phyloP scores from a whole-genome alignment of 495 filamentous ascomycete genomes.

The Podospora fimiseda region DNA sequence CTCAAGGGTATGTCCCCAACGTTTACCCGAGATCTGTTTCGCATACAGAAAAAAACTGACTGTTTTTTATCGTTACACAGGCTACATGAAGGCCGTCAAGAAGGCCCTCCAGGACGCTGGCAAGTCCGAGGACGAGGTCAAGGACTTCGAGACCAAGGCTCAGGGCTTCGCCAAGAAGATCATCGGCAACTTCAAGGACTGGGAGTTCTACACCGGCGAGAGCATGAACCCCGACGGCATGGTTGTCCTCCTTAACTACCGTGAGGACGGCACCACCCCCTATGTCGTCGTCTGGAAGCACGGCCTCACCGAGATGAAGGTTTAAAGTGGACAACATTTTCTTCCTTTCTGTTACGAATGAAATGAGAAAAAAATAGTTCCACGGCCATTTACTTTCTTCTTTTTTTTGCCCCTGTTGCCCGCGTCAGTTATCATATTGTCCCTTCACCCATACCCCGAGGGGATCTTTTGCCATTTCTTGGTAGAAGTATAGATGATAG shows the following conservation, averaged over 20 bases:
- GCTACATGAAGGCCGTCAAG: conserved; percentile 86
- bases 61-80: conserved; percentile 33
- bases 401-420: too few relatives aligned
- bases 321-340: conserved; percentile 47
- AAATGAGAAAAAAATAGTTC: not conserved
- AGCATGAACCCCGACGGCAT: conserved; percentile 89
- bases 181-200: conserved; percentile 87
- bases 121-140: conserved; percentile 57
- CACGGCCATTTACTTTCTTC: not conserved
- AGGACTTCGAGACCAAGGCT: conserved; percentile 70
- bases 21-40: not conserved
- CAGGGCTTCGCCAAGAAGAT: conserved; percentile 66
- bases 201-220: conserved; percentile 87
- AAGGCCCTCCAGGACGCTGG: conserved; percentile 55
- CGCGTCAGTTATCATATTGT: too few relatives aligned
- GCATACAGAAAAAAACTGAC: not conserved
- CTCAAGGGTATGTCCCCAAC: conserved; percentile 62
- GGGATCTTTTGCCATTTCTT: too few relatives aligned
- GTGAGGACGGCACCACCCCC: conserved; percentile 89
- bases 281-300: conserved; percentile 93
- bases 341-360: not conserved
- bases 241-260: conserved; percentile 93
- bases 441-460: too few relatives aligned
- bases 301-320: conserved; percentile 84
- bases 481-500: too few relatives aligned